phyloP scores from a whole-genome alignment of 306 rosid species.

The Citrullus amarus region DNA sequence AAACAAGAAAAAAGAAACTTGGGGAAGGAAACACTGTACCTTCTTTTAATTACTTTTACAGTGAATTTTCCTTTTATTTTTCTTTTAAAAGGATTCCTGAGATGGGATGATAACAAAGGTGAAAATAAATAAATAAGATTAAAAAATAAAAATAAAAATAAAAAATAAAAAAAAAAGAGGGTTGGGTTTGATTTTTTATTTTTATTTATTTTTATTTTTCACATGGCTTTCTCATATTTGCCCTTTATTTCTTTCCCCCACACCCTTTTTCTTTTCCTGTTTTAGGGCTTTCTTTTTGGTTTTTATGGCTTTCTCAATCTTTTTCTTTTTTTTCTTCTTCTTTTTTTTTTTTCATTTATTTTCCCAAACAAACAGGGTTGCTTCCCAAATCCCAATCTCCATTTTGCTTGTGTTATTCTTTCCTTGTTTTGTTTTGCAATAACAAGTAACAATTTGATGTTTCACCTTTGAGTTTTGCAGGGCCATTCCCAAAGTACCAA shows the following conservation, averaged over 20 bases:
- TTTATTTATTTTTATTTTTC: constrained; percentile 2
- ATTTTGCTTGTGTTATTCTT: not conserved
- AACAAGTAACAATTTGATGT: not conserved
- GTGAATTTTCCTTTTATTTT: not conserved
- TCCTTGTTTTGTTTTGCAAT: not conserved
- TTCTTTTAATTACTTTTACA: not conserved
- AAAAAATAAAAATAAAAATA: not conserved
- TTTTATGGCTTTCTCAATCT: constrained; percentile 54
- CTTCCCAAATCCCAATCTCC: not conserved
- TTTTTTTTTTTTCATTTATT: too few species aligned
- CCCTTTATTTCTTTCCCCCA: constrained; percentile 12
- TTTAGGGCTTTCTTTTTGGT: constrained; percentile 62
- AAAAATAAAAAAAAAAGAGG: not conserved
- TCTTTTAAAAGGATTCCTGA: not conserved
- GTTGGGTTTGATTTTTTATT: not conserved
- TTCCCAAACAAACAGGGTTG: not conserved
- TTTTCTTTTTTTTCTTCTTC: constrained; percentile 3
- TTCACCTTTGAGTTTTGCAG: not conserved
- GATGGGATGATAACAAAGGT: not conserved
- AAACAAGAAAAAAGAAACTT: not conserved
- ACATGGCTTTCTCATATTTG: constrained; percentile 8
- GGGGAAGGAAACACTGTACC: not conserved
- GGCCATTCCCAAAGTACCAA: not conserved
- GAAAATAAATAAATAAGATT: not conserved
- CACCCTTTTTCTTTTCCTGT: constrained; percentile 37